Evolutionary conservation across 352 stramenopile genomes (phyloP).

Genomic region (Pythium oligandrum): DNA sequence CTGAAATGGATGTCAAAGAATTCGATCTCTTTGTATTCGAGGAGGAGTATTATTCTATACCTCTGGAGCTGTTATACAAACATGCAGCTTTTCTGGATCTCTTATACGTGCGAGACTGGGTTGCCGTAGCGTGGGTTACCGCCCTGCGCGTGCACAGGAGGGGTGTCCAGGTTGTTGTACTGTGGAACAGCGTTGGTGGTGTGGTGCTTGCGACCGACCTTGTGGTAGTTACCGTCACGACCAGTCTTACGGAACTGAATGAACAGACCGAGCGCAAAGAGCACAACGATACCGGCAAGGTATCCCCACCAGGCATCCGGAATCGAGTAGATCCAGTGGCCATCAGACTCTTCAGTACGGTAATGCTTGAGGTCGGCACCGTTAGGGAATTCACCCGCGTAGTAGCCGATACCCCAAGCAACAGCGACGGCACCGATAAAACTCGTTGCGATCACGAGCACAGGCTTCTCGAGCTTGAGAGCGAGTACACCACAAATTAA

Average conservation of each 20-base stretch:
- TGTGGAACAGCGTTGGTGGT: background rate
- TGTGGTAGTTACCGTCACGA: constrained; percentile 8
- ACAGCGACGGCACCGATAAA: constrained; percentile 36
- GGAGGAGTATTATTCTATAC: background rate
- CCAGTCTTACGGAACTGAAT: constrained; percentile 46
- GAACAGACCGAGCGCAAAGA: constrained; percentile 38
- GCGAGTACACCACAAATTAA: constrained; percentile 35
- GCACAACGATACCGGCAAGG: constrained; percentile 41
- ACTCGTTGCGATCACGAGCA: constrained; percentile 42
- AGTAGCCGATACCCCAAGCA: constrained; percentile 62
- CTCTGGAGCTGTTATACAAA: background rate
- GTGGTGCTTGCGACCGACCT: constrained; percentile 6
- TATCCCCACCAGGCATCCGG: constrained; percentile 59
- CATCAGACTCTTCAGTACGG: constrained; percentile 22
- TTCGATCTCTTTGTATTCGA: background rate
- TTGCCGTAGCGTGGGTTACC: constrained; percentile 16
- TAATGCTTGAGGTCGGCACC: constrained; percentile 41
- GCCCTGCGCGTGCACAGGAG: background rate
- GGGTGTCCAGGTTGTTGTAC: constrained; percentile 1
- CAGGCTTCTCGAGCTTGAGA: constrained; percentile 53
- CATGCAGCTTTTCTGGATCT: too few relatives aligned
- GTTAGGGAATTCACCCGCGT: constrained; percentile 52
- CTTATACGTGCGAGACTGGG: constrained; percentile 21
- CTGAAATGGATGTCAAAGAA: background rate
- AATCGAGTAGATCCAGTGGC: constrained; percentile 33